A percentile compares a stretch with the other conserved stretches of the same genome.
Evolutionary conservation across 345 rosid genomes (phyloP).

Genomic region (Hibiscus trionum): DNA sequence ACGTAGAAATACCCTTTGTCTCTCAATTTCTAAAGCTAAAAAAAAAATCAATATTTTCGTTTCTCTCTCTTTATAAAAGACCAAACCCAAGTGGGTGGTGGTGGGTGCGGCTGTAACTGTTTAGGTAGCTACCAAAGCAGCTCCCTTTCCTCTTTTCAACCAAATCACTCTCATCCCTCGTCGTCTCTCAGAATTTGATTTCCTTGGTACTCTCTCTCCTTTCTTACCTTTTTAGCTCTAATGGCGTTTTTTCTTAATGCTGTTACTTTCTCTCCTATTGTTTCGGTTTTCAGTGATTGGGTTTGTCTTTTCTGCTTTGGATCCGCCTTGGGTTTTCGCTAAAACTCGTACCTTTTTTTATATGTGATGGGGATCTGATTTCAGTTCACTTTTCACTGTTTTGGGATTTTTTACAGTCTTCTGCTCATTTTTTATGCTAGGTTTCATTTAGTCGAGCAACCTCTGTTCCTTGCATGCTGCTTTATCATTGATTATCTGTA

Average conservation of each 20-base stretch:
- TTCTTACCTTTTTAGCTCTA: neutral
- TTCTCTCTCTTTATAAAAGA: too few relatives aligned
- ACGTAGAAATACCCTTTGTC: too few relatives aligned
- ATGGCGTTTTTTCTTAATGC: neutral
- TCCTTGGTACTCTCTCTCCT: constrained; percentile 22
- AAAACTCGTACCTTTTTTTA: constrained; percentile 5
- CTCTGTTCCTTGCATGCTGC: constrained; percentile 8
- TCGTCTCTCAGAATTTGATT: neutral
- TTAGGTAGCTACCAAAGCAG: neutral
- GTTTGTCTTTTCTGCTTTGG: constrained; percentile 19
- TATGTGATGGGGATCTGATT: constrained; percentile 39
- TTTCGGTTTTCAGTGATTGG: neutral
- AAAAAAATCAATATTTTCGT: too few relatives aligned
- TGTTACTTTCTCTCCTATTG: neutral
- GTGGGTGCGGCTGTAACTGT: neutral
- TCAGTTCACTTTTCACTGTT: constrained; percentile 9
- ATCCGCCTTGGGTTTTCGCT: constrained; percentile 29
- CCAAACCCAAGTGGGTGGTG: neutral
- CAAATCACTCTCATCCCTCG: neutral
- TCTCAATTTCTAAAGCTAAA: too few relatives aligned
- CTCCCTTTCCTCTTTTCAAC: constrained; percentile 6
- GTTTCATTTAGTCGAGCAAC: neutral
- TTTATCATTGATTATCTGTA: constrained; percentile 5
- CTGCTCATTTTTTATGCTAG: neutral
- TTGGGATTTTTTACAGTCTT: neutral